phyloP scores from a whole-genome alignment of 208 protist genomes.

The Herpetomonas tarakana region DNA sequence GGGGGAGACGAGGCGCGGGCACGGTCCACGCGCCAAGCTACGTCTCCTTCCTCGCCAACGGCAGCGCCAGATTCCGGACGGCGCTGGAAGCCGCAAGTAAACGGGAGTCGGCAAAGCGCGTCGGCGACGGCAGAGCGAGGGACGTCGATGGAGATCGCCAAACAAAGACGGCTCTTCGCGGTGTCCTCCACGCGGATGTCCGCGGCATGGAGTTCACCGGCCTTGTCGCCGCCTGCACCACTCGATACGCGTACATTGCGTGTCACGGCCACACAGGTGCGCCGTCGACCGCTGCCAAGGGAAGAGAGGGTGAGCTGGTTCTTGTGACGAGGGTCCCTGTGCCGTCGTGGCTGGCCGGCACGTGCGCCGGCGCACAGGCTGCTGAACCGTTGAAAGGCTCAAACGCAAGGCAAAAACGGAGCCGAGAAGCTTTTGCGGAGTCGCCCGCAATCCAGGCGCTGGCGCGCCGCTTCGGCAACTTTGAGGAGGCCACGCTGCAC shows the following conservation, averaged over 20 bases:
- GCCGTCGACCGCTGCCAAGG: not conserved
- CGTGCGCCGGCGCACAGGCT: not conserved
- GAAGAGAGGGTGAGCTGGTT: too few relatives aligned
- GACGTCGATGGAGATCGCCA: not conserved
- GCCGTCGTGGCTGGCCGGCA: conserved; percentile 15
- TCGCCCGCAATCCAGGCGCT: conserved; percentile 6
- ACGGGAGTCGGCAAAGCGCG: not conserved
- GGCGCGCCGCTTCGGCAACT: conserved; percentile 16
- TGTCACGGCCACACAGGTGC: not conserved
- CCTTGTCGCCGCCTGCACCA: conserved; percentile 42
- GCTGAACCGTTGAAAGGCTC: too few relatives aligned
- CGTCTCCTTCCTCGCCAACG: not conserved
- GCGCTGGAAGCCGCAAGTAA: conserved; percentile 16
- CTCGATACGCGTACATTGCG: conserved; percentile 71
- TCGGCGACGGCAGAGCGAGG: not conserved
- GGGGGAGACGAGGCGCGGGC: not conserved
- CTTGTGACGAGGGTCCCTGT: conserved; percentile 20
- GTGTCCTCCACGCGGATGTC: conserved; percentile 64
- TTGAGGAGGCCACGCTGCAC: conserved; percentile 30
- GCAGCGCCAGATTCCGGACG: not conserved
- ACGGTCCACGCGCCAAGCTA: not conserved
- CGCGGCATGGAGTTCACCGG: conserved; percentile 68
- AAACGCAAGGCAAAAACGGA: too few relatives aligned
- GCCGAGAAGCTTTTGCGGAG: conserved; percentile 3
- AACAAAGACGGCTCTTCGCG: conserved; percentile 2